Evolutionary conservation across 495 filamentous ascomycete species (phyloP).

Genomic region (Daldinia bambusicola): DNA sequence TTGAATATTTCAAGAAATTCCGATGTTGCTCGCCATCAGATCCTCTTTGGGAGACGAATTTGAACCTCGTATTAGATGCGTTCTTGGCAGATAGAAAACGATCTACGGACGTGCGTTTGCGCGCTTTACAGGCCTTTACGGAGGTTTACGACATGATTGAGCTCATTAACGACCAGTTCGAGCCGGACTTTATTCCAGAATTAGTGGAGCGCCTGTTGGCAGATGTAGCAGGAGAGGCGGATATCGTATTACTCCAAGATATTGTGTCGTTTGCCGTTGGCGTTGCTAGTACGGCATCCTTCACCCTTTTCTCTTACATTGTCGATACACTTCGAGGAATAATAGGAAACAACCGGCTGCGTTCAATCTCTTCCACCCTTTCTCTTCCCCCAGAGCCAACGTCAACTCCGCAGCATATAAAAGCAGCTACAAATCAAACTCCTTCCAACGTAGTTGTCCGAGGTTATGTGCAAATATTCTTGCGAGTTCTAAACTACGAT

Average conservation of each 20-base stretch:
- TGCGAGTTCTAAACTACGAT: constrained; percentile 66
- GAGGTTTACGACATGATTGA: constrained; percentile 72
- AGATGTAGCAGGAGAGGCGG: constrained; percentile 64
- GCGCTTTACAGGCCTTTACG: constrained; percentile 72
- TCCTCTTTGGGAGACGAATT: constrained; percentile 71
- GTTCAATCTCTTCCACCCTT: constrained; percentile 46
- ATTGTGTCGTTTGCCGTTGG: constrained; percentile 60
- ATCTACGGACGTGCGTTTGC: constrained; percentile 71
- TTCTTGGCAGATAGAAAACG: constrained; percentile 74
- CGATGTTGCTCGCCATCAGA: constrained; percentile 78
- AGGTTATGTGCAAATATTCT: constrained; percentile 69
- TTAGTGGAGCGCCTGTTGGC: constrained; percentile 59
- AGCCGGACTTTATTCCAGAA: constrained; percentile 54
- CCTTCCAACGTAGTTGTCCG: constrained; percentile 65
- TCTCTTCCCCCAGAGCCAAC: constrained; percentile 43
- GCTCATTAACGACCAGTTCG: constrained; percentile 62
- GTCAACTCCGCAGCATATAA: constrained; percentile 32
- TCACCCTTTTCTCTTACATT: constrained; percentile 63
- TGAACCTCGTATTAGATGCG: constrained; percentile 67
- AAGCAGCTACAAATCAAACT: constrained; percentile 51
- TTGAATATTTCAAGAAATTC: constrained; percentile 68
- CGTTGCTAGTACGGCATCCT: constrained; percentile 60
- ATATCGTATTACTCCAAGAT: constrained; percentile 62
- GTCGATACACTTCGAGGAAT: constrained; percentile 59
- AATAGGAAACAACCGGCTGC: constrained; percentile 53